These are phyloP conservation scores for Phaseolus lunatus DNA, from an alignment of 306 rosid genomes.

Conservation along the genomic window DNA sequence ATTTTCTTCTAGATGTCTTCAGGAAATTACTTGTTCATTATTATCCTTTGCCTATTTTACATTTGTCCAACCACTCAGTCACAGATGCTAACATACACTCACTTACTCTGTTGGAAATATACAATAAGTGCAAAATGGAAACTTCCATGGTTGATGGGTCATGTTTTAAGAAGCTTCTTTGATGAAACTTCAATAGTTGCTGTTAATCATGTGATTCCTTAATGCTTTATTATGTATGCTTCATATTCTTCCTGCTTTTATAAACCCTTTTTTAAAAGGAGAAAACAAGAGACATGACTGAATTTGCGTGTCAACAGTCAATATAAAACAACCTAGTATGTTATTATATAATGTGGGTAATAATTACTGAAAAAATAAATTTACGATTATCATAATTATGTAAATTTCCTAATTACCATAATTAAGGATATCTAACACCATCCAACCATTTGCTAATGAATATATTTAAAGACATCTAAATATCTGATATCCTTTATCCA, in stretches of 20 bases:
- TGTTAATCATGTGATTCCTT: slow-evolving; percentile 24
- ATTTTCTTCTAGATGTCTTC: slow-evolving; percentile 35
- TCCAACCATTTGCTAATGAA: background rate
- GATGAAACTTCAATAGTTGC: background rate
- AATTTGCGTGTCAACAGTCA: background rate
- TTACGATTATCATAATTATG: no score
- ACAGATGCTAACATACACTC: background rate
- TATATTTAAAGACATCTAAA: background rate
- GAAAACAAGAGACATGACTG: background rate
- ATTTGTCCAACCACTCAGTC: no score
- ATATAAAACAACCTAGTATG: background rate
- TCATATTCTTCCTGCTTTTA: slow-evolving; percentile 19
- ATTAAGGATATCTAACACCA: background rate
- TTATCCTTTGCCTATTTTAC: slow-evolving; percentile 9
- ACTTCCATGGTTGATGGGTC: slow-evolving; percentile 19
- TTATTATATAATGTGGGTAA: background rate
- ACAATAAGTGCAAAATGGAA: slow-evolving; percentile 2
- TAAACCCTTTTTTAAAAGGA: background rate
- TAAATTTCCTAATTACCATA: background rate
- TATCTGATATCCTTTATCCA: background rate
- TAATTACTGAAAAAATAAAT: background rate
- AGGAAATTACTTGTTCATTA: slow-evolving; percentile 30
- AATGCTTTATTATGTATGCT: slow-evolving; percentile 15
- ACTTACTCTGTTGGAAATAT: background rate
- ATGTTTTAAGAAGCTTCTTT: slow-evolving; percentile 14